phyloP scores from a whole-genome alignment of 139 green algal genomes.

The Volvox africanus region DNA sequence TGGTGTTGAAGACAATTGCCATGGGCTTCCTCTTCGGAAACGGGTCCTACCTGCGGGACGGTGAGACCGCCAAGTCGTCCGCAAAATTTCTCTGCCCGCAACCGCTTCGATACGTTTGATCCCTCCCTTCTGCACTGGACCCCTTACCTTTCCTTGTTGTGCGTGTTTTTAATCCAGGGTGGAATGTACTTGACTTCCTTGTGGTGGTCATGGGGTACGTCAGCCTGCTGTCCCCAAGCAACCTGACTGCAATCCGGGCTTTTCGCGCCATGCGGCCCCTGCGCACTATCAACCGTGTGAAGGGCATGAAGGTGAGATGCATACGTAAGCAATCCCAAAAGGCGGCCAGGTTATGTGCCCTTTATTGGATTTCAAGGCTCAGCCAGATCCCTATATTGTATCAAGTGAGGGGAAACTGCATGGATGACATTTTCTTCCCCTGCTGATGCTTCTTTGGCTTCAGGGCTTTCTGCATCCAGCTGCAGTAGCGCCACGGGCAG shows the following conservation, averaged over 20 bases:
- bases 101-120: background rate
- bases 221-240: conserved; percentile 49
- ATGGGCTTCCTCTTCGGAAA: conserved; percentile 48
- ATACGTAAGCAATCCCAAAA: no score
- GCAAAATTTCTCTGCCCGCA: background rate
- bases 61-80: conserved; percentile 29
- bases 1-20: conserved; percentile 44
- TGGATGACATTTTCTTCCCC: no score
- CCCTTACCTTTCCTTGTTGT: background rate
- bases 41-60: conserved; percentile 66
- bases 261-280: conserved; percentile 81
- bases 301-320: conserved; percentile 35
- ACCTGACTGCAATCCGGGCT: conserved; percentile 71
- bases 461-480: no score
- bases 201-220: conserved; percentile 60
- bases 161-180: conserved; percentile 54
- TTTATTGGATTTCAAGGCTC: no score
- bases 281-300: background rate
- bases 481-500: no score
- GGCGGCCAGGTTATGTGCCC: no score
- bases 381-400: no score
- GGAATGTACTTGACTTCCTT: conserved; percentile 79
- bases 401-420: no score
- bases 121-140: background rate
- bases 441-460: no score